These are phyloP conservation scores for Borovskyia barvae DNA, from an alignment of 208 protist species.

Conservation along the genomic window DNA sequence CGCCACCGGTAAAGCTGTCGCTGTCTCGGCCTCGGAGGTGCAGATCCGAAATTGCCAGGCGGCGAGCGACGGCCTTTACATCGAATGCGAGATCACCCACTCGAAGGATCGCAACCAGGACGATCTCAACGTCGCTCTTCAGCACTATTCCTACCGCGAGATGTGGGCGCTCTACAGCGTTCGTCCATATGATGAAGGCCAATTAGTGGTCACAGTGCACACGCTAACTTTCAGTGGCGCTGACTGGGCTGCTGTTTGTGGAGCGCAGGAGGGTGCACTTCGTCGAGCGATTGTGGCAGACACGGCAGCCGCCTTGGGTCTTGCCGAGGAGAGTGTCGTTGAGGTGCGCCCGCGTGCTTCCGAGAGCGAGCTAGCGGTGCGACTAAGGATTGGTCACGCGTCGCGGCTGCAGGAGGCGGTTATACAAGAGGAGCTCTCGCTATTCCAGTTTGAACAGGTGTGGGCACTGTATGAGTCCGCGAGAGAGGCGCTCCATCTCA, in stretches of 20 bases:
- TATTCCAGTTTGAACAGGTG: slow-evolving; percentile 33
- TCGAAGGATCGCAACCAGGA: slow-evolving; percentile 8
- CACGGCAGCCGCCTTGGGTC: slow-evolving; percentile 28
- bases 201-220: slow-evolving; percentile 37
- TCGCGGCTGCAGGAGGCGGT: slow-evolving; percentile 37
- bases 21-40: slow-evolving; percentile 19
- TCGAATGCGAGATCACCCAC: slow-evolving; percentile 33
- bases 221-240: slow-evolving; percentile 53
- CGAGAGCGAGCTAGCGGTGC: slow-evolving; percentile 10
- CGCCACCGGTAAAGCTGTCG: slow-evolving; percentile 33
- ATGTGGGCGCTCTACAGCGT: slow-evolving; percentile 45
- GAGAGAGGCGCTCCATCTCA: slow-evolving; percentile 11
- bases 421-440: slow-evolving; percentile 42
- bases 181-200: slow-evolving; percentile 36
- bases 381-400: slow-evolving; percentile 31
- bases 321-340: slow-evolving; percentile 25
- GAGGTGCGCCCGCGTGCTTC: slow-evolving; percentile 19
- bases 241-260: slow-evolving; percentile 47
- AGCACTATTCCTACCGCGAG: slow-evolving; percentile 36
- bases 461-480: slow-evolving; percentile 54
- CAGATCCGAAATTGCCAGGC: slow-evolving; percentile 9
- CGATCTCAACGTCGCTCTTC: slow-evolving; percentile 21
- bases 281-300: slow-evolving; percentile 36
- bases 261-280: slow-evolving; percentile 15
- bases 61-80: slow-evolving; percentile 23